Evolutionary conservation across 2,329 filamentous ascomycete species (phyloP), one percentile per base, ranked within the genome.

Genomic region (Stachybotrys echinatus): DNA sequence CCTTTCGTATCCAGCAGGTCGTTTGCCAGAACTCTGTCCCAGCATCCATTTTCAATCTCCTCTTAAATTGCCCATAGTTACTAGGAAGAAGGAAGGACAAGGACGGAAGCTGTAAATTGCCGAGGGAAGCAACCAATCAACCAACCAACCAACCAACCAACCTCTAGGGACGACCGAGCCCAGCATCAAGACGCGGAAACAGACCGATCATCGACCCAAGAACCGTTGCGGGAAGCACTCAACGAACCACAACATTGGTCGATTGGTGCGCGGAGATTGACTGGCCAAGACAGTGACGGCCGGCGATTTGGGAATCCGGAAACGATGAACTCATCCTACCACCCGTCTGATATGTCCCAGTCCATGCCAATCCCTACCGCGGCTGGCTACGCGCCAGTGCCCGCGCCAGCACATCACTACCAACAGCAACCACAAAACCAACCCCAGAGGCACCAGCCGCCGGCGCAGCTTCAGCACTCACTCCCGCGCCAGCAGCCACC

Each of bases 261-360:
- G 27, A 14, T 14, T 34, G 27, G 14, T 34, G 27, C 27, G 27
- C 27, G 27, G 5, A 8, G 27, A 34, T 14, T 34, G 14, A 34
- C 27, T 34, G 27, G 27, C 10, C 27, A 10, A 34, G 27, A 34
- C 14, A 10, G 14, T 14, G 10, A 34, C 27, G 27, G 27, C 10
- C 3, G 27, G 27, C 27, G 10, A 5, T 14, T 34, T 14, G 10
- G 10, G 14, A 12, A 31, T 34, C 27, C 27, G 10, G 14, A 12
- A 31, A 47, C 45, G 52, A 67, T 67, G 65, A 65, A 65, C 51
- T 60, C 61, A 27, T 51, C 57, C 53, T 67, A 66, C 50, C 60
- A 58, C 43, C 59, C 54, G 37, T 51, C 63, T 48, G 60, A 65
- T 48, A 61, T 64, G 60, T 58, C 64, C 42, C 65, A 67, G 56